Base-by-base conservation (phyloP, 2,329 filamentous ascomycete genomes). In the Cordyceps fumosorosea region DNA sequence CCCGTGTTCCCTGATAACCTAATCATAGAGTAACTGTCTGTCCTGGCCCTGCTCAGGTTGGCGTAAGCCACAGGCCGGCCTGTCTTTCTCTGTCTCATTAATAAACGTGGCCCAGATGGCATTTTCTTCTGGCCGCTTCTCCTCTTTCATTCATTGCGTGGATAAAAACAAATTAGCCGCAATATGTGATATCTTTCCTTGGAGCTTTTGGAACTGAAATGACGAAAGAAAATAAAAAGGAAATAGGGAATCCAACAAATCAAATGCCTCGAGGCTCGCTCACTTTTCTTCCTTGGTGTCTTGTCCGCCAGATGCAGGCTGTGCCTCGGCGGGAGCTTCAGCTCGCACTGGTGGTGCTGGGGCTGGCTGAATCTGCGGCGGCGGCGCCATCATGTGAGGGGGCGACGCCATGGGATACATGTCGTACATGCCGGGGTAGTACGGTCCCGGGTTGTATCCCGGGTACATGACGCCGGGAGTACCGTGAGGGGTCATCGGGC, bases 181-280 rank as follows among this genome's bases (percentile, higher is more conserved):
- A 29, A 32, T 45, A 45, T n/a, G 40, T 10, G 40, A 22, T 14
- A n/a, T 20, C 16, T 44, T 45, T 24, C 53, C 16, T 56, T 45
- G 53, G 45, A 56, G 37, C 53, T 45, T 50, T n/a, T 3, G n/a
- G n/a, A 40, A 53, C 20, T 22, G 18, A 37, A 53, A 37, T n/a
- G 24, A 37, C 6, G 47, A 59, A 14, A 51, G 14, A 24, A 22
- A 60, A 29, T 29, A 29, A 47, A 53, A 20, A n/a, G 8, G 32
- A 40, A 50, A 34, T 7, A 48, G 12, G 44, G 3, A 34, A 50
- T 58, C 57, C 57, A 54, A 60, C 40, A 40, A 20, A 54, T 14
- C 47, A 92, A 93, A 72, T 93, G 80, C 80, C 89, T 89, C 78
- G 92, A 34, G 89, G 93, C 71, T 89, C 89, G 80, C 84, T 2